Conservation (phyloP, 2,329 filamentous ascomycete genomes). For the Cladophialophora exuberans region DNA sequence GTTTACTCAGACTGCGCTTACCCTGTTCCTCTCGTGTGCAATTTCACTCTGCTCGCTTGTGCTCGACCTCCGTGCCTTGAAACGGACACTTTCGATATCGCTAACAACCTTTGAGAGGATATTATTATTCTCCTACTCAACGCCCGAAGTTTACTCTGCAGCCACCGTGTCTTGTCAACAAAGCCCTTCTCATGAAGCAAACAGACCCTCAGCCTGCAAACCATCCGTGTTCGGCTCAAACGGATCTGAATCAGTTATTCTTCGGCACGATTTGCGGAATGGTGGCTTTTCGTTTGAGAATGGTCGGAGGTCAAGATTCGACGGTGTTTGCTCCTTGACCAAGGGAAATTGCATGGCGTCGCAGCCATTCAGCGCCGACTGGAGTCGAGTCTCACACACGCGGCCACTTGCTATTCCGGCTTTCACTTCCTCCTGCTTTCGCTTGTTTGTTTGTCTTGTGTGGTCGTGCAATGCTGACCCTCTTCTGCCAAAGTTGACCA, state of each 20-base stretch:
- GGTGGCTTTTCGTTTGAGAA: conserved; percentile 14
- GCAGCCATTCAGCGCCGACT: conserved; percentile 15
- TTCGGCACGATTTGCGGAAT: conserved; percentile 1
- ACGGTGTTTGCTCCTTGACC: conserved; percentile 12
- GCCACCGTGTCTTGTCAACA: too few relatives aligned
- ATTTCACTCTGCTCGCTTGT: conserved; percentile 25
- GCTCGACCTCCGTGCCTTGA: conserved; percentile 14
- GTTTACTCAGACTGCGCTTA: conserved; percentile 10
- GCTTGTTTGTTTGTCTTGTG: not conserved
- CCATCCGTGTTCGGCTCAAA: too few relatives aligned
- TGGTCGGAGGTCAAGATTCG: conserved; percentile 17
- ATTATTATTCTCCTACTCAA: too few relatives aligned
- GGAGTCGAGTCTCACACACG: not conserved
- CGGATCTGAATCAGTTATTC: conserved; percentile 7
- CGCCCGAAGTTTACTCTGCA: too few relatives aligned
- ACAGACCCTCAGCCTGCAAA: too few relatives aligned
- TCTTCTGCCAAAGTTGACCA: not conserved
- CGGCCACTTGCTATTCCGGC: not conserved
- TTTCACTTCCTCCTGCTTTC: conserved; percentile 2
- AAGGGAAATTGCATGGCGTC: conserved; percentile 28
- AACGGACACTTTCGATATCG: conserved; percentile 11
- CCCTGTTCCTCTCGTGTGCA: conserved; percentile 27
- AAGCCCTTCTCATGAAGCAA: too few relatives aligned
- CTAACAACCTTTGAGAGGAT: not conserved
- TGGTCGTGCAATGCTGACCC: not conserved